Evolutionary conservation across 805 yeast genomes (phyloP), one percentile per base, ranked within the genome.

Genomic region (Candida pini): DNA sequence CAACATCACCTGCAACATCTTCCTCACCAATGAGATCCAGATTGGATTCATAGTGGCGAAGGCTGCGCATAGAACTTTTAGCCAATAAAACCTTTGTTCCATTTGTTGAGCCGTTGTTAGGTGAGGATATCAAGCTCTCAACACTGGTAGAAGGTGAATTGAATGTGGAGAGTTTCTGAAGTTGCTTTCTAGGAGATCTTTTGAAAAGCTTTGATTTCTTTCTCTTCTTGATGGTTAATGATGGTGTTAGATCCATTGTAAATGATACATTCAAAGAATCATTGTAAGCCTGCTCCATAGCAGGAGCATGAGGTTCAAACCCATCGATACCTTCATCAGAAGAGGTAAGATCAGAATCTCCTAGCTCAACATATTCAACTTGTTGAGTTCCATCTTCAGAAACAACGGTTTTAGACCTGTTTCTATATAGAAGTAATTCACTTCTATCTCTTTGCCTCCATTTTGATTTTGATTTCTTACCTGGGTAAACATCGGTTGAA

Each of bases 351-450:
- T 49, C 53, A 6, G 53, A 49, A 29, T 50, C 55, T 3, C 56
- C 60, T 23, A 55, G 30, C 30, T 57, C 60, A n/a, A 55, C 45
- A 32, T 43, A 48, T 21, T 51, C 57, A n/a, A n/a, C n/a, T n/a
- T n/a, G n/a, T n/a, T n/a, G n/a, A n/a, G n/a, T n/a, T 9, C 47
- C 47, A 12, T 49, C 52, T 16, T 54, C 54, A 7, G 30, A 46
- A 18, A 45, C 37, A 14, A 44, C 41, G 18, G 42, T 50, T 4
- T 53, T 42, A 6, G 44, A 39, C n/a, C 13, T 7, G 10, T 13
- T 7, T 5, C n/a, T 12, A 22, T 22, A 22, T 5, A 12, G 7
- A 12, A 22, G n/a, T 13, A 12, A 12, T 12, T 13, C n/a, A 7
- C 25, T 13, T 4, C 10, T 13, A 7, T 5, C n/a, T 22, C 8